Evolutionary conservation across 129 eudicot genomes (phyloP).

Genomic region (Scalesia atractyloides): DNA sequence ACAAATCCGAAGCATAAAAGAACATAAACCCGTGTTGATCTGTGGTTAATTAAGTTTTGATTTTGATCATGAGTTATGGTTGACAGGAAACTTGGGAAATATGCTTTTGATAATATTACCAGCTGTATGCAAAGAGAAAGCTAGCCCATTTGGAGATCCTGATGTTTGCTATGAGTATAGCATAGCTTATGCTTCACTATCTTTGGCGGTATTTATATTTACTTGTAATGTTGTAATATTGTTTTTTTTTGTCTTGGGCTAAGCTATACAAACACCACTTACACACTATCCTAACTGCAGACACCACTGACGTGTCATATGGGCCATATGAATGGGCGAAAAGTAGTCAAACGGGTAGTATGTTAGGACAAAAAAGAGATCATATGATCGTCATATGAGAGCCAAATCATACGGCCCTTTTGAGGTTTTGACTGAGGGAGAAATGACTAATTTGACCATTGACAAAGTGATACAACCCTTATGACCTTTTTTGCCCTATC

Average conservation of each 20-base stretch:
- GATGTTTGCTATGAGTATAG: conserved; percentile 59
- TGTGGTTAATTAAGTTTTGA: neutral
- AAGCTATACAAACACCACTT: too few species aligned
- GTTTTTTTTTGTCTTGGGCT: neutral
- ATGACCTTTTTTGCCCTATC: too few species aligned
- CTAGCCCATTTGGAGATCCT: conserved; percentile 75
- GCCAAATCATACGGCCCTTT: too few species aligned
- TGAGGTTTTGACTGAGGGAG: too few species aligned
- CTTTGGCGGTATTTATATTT: conserved; percentile 68
- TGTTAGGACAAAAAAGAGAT: too few species aligned
- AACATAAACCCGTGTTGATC: neutral
- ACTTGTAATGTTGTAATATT: neutral
- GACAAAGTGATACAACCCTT: too few species aligned
- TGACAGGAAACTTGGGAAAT: conserved; percentile 60
- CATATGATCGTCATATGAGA: too few species aligned
- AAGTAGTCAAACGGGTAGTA: too few species aligned
- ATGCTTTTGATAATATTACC: conserved; percentile 78
- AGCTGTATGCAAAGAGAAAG: conserved; percentile 85
- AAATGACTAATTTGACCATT: too few species aligned
- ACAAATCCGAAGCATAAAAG: neutral
- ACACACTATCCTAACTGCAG: too few species aligned
- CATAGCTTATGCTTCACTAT: conserved; percentile 81
- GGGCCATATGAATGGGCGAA: too few species aligned
- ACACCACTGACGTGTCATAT: too few species aligned
- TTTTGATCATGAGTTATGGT: neutral